Percentiles rank a stretch among this genome's conserved stretches.
phyloP scores from a whole-genome alignment of 345 rosid species.

The Eucalyptus viminalis region DNA sequence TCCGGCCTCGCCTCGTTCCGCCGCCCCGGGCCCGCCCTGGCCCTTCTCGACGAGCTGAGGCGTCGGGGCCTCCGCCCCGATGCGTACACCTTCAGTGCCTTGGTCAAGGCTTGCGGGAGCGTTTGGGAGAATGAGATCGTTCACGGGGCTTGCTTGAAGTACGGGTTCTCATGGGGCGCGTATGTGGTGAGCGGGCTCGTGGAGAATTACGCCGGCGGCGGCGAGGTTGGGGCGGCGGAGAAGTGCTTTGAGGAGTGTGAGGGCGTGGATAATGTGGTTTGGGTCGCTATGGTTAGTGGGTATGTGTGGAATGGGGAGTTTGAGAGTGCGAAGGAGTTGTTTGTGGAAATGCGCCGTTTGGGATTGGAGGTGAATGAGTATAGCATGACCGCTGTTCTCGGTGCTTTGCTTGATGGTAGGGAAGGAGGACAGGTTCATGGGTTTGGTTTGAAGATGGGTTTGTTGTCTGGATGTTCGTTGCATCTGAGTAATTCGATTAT shows the following conservation, averaged over 20 bases:
- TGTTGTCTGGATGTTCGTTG: constrained; percentile 8
- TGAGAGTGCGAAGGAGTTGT: constrained; percentile 10
- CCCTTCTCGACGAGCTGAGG: constrained; percentile 13
- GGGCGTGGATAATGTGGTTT: constrained; percentile 16
- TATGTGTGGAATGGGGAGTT: constrained; percentile 21
- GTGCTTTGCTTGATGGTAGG: constrained; percentile 8
- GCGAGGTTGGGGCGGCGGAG: constrained; percentile 20
- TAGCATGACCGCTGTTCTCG: constrained; percentile 20
- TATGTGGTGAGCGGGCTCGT: constrained; percentile 25
- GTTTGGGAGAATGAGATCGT: constrained; percentile 8
- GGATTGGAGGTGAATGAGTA: constrained; percentile 23
- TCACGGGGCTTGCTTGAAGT: constrained; percentile 15
- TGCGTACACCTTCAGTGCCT: constrained; percentile 19
- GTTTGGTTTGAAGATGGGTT: constrained; percentile 19
- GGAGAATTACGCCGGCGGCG: constrained; percentile 20
- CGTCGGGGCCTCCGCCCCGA: constrained; percentile 13
- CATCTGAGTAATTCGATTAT: constrained; percentile 24
- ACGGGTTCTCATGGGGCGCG: constrained; percentile 6
- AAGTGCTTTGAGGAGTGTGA: constrained; percentile 22
- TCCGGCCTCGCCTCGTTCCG: constrained; percentile 15
- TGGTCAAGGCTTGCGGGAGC: constrained; percentile 11
- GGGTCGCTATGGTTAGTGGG: constrained; percentile 17
- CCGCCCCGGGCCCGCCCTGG: background rate
- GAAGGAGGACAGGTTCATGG: constrained; percentile 34
- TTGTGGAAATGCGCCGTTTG: constrained; percentile 8